Evolutionary conservation across 2,329 filamentous ascomycete species (phyloP).

Genomic region (Xylariaceae sp.): DNA sequence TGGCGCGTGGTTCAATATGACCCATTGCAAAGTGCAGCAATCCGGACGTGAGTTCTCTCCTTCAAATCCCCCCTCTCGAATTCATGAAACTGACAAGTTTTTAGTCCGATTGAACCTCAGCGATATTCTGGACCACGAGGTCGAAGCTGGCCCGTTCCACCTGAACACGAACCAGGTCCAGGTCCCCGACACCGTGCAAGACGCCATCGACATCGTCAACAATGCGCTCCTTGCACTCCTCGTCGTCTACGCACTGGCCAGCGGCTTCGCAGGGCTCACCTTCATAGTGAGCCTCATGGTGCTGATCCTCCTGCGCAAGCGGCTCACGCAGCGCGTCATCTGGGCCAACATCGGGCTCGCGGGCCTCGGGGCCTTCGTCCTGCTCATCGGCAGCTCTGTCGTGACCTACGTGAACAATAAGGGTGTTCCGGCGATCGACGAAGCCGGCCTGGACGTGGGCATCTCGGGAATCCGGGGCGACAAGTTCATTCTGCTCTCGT

Average conservation of each 20-base stretch:
- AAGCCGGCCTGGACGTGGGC: slow-evolving; percentile 40
- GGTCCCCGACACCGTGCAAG: slow-evolving; percentile 41
- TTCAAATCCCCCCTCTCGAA: neutral
- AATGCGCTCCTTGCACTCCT: slow-evolving; percentile 43
- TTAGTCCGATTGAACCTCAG: slow-evolving; percentile 43
- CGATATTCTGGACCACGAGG: slow-evolving; percentile 41
- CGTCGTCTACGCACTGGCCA: slow-evolving; percentile 44
- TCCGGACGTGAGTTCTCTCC: slow-evolving; percentile 35
- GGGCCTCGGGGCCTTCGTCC: slow-evolving; percentile 33
- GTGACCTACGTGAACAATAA: slow-evolving; percentile 42
- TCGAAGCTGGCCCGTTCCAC: slow-evolving; percentile 41
- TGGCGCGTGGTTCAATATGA: slow-evolving; percentile 38
- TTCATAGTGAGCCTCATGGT: slow-evolving; percentile 38
- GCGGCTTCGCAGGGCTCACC: slow-evolving; percentile 39
- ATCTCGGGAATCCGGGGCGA: slow-evolving; percentile 39
- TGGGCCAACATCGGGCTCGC: slow-evolving; percentile 37
- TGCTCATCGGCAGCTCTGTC: slow-evolving; percentile 40
- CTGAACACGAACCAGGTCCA: slow-evolving; percentile 43
- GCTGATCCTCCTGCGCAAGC: slow-evolving; percentile 23
- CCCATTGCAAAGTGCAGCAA: slow-evolving; percentile 40
- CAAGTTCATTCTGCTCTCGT: slow-evolving; percentile 43
- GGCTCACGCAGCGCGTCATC: slow-evolving; percentile 20
- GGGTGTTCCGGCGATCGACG: slow-evolving; percentile 40
- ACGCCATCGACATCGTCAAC: slow-evolving; percentile 47
- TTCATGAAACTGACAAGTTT: slow-evolving; percentile 4